Base-by-base conservation (phyloP, 116 monocot species). In the Iris pallida region DNA sequence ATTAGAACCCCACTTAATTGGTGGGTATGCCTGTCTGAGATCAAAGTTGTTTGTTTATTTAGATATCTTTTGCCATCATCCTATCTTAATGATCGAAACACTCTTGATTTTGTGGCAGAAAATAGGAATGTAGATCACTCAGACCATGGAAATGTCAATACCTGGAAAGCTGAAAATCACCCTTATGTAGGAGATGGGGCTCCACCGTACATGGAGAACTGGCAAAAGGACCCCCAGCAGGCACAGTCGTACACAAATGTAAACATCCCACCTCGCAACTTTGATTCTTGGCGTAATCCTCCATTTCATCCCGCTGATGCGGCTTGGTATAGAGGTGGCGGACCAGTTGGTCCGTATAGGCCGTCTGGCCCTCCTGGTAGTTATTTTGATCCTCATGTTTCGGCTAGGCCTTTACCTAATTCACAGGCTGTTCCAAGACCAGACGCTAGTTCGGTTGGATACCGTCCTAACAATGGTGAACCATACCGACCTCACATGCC, bases 221-320 rank as follows among this genome's bases (percentile, higher is more conserved):
- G 75, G 79, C 68, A 79, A 18, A 82, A 69, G 51, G 81, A 86
- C 43, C 74, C 53, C 47, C 80, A 76, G 16, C 62, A 59, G 17
- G 44, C 65, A 17, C 81, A 75, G 20, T 63, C 70, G 62, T 73
- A 79, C 43, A 61, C 71, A 42, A 72, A 58, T 72, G 57, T 68
- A 55, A 79, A 68, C 55, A 57, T 75, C 64, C 61, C 79, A 45
- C 68, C 70, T 62, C 79, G 68, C 13, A 85, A 80, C 4, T 81
- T 73, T 73, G 82, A 78, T 18, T 60, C 87, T 44, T 92, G 92
- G 92, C 79, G 54, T 64, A 71, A 76, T 63, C 80, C 81, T 76
- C 76, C 78, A 57, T 53, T 78, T 51, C 70, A 71, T 57, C 45
- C 80, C 19, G 70, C 88, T 51, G 79, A 90, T 69, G 81, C 73